These are phyloP conservation scores for Mycena metata DNA, from an alignment of 768 basidiomycete genomes.

Conservation along the genomic window DNA sequence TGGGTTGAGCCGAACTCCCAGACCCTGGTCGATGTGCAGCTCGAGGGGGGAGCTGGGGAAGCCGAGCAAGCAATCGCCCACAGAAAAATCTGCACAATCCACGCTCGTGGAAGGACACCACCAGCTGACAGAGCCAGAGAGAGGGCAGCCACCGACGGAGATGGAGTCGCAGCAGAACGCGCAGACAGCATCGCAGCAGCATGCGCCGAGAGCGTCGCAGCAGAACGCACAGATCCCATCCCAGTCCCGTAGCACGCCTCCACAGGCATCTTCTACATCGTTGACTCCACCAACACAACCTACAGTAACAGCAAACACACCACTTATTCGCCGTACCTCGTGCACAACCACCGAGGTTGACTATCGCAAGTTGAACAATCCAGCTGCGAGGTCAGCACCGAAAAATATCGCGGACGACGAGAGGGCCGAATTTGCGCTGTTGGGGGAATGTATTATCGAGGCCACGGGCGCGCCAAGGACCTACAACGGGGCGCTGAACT, in stretches of 20 bases:
- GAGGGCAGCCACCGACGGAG: constrained; percentile 9
- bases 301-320: no score
- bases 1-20: constrained; percentile 23
- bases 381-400: neutral
- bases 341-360: constrained; percentile 2
- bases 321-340: constrained; percentile 1
- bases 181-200: constrained; percentile 15
- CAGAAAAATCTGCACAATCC: constrained; percentile 23
- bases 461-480: constrained; percentile 1
- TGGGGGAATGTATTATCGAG: neutral
- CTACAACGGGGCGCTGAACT: constrained; percentile 16
- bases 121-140: constrained; percentile 4
- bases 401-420: neutral
- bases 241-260: neutral
- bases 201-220: constrained; percentile 9
- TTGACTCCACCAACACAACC: constrained; percentile 5
- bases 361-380: constrained; percentile 32
- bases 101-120: neutral
- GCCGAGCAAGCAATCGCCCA: constrained; percentile 32
- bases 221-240: constrained; percentile 12
- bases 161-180: constrained; percentile 13
- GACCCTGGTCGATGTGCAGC: constrained; percentile 26
- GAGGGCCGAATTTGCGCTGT: constrained; percentile 6
- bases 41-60: constrained; percentile 22
- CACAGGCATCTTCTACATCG: constrained; percentile 1